Percentiles rank a stretch among this genome's conserved stretches.
Evolutionary conservation across 139 green algal species (phyloP).

Genomic region (Haematococcus lacustris): DNA sequence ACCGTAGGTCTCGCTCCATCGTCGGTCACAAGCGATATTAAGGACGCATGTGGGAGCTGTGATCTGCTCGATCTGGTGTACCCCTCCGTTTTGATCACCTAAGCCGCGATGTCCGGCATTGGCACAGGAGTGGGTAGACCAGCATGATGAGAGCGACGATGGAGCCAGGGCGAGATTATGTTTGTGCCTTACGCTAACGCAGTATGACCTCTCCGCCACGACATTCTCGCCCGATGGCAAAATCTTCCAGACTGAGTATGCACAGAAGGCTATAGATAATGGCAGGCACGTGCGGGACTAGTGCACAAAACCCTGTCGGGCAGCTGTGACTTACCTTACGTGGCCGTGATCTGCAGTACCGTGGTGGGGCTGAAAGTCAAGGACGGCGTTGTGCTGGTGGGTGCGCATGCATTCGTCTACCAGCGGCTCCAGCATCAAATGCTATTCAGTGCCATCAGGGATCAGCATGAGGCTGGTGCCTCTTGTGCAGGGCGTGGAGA

Average conservation of each 20-base stretch:
- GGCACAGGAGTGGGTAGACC: conserved; percentile 61
- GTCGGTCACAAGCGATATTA: neutral
- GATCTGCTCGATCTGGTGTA: neutral
- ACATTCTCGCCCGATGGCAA: conserved; percentile 96
- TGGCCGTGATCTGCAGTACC: conserved; percentile 60
- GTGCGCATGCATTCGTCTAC: conserved; percentile 6
- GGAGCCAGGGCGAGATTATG: neutral
- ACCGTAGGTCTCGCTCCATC: neutral
- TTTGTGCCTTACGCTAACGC: conserved; percentile 9
- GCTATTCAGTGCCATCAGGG: neutral
- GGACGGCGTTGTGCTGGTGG: conserved; percentile 93
- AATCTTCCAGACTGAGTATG: conserved; percentile 98
- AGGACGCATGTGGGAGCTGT: neutral
- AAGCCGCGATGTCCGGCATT: conserved; percentile 64
- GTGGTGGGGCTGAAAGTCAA: conserved; percentile 88
- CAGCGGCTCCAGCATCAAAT: neutral
- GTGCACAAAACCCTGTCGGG: neutral
- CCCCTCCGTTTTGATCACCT: neutral
- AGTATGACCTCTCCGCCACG: conserved; percentile 94
- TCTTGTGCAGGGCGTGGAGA: conserved; percentile 76
- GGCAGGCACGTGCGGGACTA: conserved; percentile 80
- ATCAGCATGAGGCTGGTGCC: neutral
- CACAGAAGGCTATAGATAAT: conserved; percentile 96
- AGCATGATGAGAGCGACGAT: neutral
- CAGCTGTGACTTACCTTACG: neutral